Evolutionary conservation across 2,329 filamentous ascomycete species (phyloP), one percentile per base, ranked within the genome.

Genomic region (Pseudogymnoascus destructans): DNA sequence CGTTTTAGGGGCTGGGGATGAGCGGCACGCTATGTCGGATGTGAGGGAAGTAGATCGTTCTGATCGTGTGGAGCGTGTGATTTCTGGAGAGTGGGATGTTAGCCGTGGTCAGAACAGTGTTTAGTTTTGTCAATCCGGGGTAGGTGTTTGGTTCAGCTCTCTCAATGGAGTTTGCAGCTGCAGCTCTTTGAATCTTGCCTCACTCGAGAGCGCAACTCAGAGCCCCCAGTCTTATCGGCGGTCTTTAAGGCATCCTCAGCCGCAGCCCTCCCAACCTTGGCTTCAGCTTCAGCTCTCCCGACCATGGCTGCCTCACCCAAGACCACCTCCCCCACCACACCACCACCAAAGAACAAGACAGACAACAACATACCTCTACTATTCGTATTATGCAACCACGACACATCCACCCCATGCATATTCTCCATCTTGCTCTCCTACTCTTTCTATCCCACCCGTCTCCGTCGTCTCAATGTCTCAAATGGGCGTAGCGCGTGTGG

Each of bases 371-470:
- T 61, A 70, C 68, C 68, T 66, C 66, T 68, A 19, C 61, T 35
- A 56, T 49, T 61, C 58, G 46, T 62, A 61, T 33, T 67, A 64
- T 64, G 68, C 65, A 70, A 67, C 68, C 68, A 70, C 33, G 65
- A 67, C 36, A 69, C 64, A 61, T 70, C 68, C 17, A 70, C 66
- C 11, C 67, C 68, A 57, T 67, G 67, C 55, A 68, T 61, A 55
- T 61, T 65, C 62, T 70, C 68, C 68, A 70, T 70, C 19, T 55
- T 60, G 55, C 17, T 8, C 11, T 57, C 42, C 21, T 57, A 8
- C 15, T 27, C 17, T 25, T 57, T 10, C 17, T 27, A n/a, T 46
- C 23, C 35, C 55, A 27, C 21, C 23, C 23, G 21, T 15, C 17
- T 23, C n/a, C 13, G 40, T 25, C 40, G 40, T 17, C 8, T 49